Evolutionary conservation across 495 filamentous ascomycete genomes (phyloP), one percentile per base, ranked within the genome.

Genomic region (Podospora didyma): DNA sequence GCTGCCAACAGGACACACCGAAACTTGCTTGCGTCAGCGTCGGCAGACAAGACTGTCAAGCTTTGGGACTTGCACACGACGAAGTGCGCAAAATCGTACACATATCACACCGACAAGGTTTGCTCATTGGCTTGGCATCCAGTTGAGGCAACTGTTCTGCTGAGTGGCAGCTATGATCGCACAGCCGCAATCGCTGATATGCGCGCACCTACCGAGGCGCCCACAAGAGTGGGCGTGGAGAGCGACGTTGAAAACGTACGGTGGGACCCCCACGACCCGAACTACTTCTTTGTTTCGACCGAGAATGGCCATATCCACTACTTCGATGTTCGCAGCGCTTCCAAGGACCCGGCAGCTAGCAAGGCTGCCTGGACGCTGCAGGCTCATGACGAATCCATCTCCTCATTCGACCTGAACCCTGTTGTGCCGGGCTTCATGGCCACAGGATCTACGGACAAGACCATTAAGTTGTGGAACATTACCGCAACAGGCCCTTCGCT

Each of bases 391-490:
- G 86, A 92, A 62, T 89, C 90, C 4, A 79, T 97, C n/a, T 95
- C 92, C 3, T 83, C 90, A n/a, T 96, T 99, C 65, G 93, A 96
- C 69, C 82, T 96, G 70, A 96, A 96, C 73, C 78, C 86, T 1
- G 72, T 82, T 37, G 89, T 99, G 54, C 94, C 94, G 1, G 94
- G 93, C 9, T 96, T 90, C 78, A 77, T 99, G 63, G 95, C 82
- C 3, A 97, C 94, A 7, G 94, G 90, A 1, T 96, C 91, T 1
- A 88, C 87, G 12, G 94, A 97, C 74, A 93, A 90, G 79, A 85
- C 86, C 21, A 90, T 97, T 46, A 99, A 99, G 80, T 78, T 99
- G 45, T 99, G 94, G 94, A 96, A 96, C 68, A 83, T 96, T 53
- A 81, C 86, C 57, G 66, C 88, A n/a, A 75, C 79, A 41, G 86